Base-by-base conservation (phyloP, 352 stramenopile genomes). In the Globisporangium nunn region DNA sequence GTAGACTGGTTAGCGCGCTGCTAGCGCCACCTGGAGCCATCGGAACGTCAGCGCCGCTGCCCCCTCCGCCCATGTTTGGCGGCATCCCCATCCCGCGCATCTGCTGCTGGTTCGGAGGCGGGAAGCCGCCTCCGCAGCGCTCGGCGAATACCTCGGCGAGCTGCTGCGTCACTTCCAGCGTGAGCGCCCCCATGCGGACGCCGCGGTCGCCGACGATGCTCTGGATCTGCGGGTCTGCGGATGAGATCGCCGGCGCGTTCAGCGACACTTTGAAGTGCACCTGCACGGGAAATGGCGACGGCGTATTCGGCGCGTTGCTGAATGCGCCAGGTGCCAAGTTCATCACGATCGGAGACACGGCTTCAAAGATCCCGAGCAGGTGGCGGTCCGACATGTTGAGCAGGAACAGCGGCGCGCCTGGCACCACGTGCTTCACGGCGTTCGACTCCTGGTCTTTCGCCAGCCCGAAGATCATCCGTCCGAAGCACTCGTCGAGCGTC, bases 401-500 rank as follows among this genome's bases (percentile, higher is more conserved):
- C 40, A 96, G 59, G 53, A 94, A 95, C 28, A 96, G 57, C n/a
- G 85, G 81, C 15, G 79, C 90, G 17, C 87, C 87, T 1, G 79
- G 81, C n/a, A 63, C 62, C 12, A 96, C 70, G 28, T 90, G 68
- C 48, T 88, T 73, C 45, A 67, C 62, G 4, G 82, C 81, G 12
- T 87, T 39, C 10, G 67, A 48, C 33, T 95, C 85, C 6, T 91
- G 78, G n/a, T 94, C 84, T 23, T 77, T 78, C 1, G 70, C 60
- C 0, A 94, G 54, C 8, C 85, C 87, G 63, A 96, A 91, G 0
- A 96, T 54, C 77, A 94, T 88, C 4, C 87, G 78, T 0, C 85
- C 87, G 63, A 96, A 96, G 56, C 72, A 87, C 51, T 96, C 87
- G 55, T 96, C 85, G 55, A 96, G 92, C n/a, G 71, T 94, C 15